Evolutionary conservation across 306 rosid genomes (phyloP).

Genomic region (Glycine latifolia): DNA sequence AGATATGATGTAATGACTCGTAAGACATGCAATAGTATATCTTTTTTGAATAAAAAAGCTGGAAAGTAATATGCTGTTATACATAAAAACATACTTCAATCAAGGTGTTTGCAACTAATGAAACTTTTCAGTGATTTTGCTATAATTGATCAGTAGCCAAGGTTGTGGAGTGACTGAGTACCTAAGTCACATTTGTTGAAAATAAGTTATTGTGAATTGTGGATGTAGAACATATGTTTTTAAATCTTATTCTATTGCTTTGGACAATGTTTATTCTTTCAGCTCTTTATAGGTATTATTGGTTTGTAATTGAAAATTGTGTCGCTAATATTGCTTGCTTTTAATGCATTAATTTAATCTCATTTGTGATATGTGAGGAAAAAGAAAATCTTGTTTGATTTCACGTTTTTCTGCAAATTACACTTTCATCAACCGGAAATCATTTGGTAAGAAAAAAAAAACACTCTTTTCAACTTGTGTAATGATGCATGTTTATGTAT

Average conservation of each 20-base stretch:
- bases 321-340: slow-evolving; percentile 25
- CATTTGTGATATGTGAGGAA: not conserved
- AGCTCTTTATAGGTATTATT: slow-evolving; percentile 19
- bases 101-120: slow-evolving; percentile 13
- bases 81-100: not conserved
- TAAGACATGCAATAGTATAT: not conserved
- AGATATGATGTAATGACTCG: not conserved
- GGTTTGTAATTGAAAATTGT: slow-evolving; percentile 30
- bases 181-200: not conserved
- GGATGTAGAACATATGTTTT: not conserved
- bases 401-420: not conserved
- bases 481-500: not conserved
- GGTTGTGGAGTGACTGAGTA: slow-evolving; percentile 1
- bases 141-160: not conserved
- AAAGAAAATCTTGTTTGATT: not conserved
- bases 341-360: not conserved
- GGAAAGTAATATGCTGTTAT: not conserved
- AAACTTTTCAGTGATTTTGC: too few relatives aligned
- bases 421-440: slow-evolving; percentile 22
- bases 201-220: not conserved
- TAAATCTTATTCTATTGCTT: slow-evolving; percentile 15
- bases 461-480: not conserved
- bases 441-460: not conserved
- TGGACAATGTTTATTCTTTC: slow-evolving; percentile 23
- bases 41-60: not conserved